These are phyloP conservation scores for carrot (Daucus carota) DNA, from an alignment of 129 eudicot genomes.

Conservation along the genomic window DNA sequence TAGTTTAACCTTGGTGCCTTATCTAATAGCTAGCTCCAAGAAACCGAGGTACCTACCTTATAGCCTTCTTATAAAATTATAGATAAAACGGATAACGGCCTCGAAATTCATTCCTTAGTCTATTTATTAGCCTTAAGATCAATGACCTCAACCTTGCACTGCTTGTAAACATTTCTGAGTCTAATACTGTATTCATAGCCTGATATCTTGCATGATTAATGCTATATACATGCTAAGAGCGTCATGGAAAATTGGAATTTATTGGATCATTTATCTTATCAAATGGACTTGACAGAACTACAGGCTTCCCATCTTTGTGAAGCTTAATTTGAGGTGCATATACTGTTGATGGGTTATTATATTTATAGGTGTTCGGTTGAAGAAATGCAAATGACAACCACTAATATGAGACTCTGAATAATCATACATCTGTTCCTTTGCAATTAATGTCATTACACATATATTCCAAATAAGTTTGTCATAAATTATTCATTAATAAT, in stretches of 20 bases:
- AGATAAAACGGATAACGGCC: not conserved
- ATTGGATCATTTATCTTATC: not conserved
- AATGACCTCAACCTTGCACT: not conserved
- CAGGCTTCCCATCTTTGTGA: not conserved
- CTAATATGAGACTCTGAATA: not conserved
- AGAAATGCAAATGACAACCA: not conserved
- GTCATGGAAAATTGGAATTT: not conserved
- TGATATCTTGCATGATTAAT: not conserved
- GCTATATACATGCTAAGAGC: not conserved
- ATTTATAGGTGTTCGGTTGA: not conserved
- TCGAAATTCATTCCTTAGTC: not conserved
- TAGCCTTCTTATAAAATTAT: not conserved
- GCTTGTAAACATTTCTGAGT: not conserved
- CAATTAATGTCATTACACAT: not conserved
- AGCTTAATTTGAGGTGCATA: not conserved
- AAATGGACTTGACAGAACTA: not conserved
- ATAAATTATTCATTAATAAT: no score
- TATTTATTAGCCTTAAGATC: not conserved
- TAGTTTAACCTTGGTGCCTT: not conserved
- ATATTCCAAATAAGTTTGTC: no score
- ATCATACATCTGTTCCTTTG: not conserved
- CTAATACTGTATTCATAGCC: not conserved
- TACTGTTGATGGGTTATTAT: not conserved
- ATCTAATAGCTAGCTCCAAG: not conserved
- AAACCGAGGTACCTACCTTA: not conserved